Percentiles rank a stretch among this genome's conserved stretches.
phyloP scores from a whole-genome alignment of 306 rosid genomes.

The Arachis stenosperma region DNA sequence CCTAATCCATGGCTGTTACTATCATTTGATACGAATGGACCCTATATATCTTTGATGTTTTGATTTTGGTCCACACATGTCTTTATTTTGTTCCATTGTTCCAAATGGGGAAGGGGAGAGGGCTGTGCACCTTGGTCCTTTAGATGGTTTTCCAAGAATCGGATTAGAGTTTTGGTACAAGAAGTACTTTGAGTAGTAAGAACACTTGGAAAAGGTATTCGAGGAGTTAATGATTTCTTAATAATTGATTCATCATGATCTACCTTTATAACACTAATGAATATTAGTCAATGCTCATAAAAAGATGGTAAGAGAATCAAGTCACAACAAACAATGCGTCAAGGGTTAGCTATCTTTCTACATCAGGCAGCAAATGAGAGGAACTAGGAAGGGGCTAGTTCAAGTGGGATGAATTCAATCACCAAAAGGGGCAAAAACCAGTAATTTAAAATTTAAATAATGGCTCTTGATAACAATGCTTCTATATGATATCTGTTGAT shows the following conservation, averaged over 20 bases:
- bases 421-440: not conserved
- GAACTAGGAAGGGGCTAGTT: not conserved
- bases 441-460: not conserved
- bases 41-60: not conserved
- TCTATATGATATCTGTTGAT: slow-evolving; percentile 7
- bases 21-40: slow-evolving; percentile 28
- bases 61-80: not conserved
- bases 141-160: not conserved
- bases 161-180: too few species aligned
- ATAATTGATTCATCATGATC: not conserved
- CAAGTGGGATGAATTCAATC: not conserved
- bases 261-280: not conserved
- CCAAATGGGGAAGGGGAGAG: slow-evolving; percentile 2
- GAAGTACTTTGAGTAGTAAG: too few species aligned
- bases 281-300: not conserved
- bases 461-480: slow-evolving; percentile 8
- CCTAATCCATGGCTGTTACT: slow-evolving; percentile 29
- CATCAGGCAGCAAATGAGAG: not conserved
- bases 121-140: slow-evolving; percentile 4
- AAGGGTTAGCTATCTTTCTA: not conserved
- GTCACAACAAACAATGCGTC: not conserved
- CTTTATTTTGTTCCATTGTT: slow-evolving; percentile 27
- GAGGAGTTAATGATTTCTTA: too few species aligned
- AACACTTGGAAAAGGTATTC: too few species aligned
- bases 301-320: not conserved